Evolutionary conservation across 2,329 filamentous ascomycete genomes (phyloP).

Genomic region (Cordyceps cateniannulata): DNA sequence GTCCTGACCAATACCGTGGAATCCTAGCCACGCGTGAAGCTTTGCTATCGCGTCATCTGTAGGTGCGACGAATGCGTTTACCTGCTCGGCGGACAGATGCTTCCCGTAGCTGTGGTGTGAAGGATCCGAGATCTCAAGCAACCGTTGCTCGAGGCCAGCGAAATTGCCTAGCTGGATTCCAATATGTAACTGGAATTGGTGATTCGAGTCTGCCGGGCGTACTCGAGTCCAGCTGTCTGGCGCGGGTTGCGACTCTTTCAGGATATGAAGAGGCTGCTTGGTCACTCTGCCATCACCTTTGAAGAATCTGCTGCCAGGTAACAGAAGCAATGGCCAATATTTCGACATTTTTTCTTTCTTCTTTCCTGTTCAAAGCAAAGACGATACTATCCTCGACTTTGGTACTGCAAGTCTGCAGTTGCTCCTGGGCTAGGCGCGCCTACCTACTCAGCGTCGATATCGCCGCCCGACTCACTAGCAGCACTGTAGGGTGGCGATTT

Average conservation of each 20-base stretch:
- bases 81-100: constrained; percentile 5
- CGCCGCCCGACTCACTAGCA: not conserved
- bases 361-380: not conserved
- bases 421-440: not conserved
- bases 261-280: not conserved
- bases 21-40: not conserved
- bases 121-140: constrained; percentile 10
- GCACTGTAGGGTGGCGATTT: not conserved
- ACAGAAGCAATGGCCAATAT: not conserved
- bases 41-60: not conserved
- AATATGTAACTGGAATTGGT: not conserved
- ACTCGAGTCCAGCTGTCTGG: not conserved
- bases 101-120: not conserved
- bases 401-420: not conserved
- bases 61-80: not conserved
- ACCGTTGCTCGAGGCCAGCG: not conserved
- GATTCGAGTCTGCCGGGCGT: not conserved
- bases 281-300: too few relatives aligned
- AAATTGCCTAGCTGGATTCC: not conserved
- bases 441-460: not conserved
- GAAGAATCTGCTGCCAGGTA: not conserved
- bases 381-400: not conserved
- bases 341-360: not conserved
- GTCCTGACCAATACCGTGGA: not conserved
- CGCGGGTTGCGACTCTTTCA: constrained; percentile 1